These are phyloP conservation scores for Iris pallida DNA, from an alignment of 116 monocot genomes.

Conservation along the genomic window DNA sequence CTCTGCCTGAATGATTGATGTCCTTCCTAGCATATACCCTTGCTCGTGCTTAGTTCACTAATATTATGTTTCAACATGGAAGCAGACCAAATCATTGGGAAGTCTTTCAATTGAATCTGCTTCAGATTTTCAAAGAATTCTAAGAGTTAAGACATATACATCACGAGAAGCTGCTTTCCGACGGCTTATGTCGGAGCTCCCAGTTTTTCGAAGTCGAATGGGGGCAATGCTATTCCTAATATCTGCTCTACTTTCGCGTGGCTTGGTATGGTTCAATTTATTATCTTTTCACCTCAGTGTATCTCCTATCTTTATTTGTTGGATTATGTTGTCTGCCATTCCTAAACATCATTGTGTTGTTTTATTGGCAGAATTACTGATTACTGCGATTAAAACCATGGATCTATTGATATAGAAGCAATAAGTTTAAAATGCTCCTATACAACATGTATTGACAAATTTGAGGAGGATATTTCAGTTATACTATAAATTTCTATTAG, in stretches of 20 bases:
- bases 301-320: neutral
- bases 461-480: neutral
- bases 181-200: slow-evolving; percentile 48
- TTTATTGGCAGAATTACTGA: neutral
- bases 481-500: neutral
- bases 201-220: slow-evolving; percentile 76
- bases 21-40: neutral
- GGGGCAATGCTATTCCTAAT: slow-evolving; percentile 93
- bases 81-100: slow-evolving; percentile 67
- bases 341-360: neutral
- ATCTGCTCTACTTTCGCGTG: slow-evolving; percentile 90
- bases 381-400: neutral
- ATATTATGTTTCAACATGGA: slow-evolving; percentile 6
- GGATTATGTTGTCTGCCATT: slow-evolving; percentile 2
- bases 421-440: neutral
- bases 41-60: neutral
- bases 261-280: slow-evolving; percentile 55
- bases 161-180: slow-evolving; percentile 42
- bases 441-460: neutral
- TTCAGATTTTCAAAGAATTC: slow-evolving; percentile 73
- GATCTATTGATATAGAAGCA: neutral
- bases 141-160: slow-evolving; percentile 59
- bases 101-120: slow-evolving; percentile 74
- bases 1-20: neutral
- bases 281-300: neutral